Conservation (phyloP, 441 rosid genomes). For the Sinapis alba region DNA sequence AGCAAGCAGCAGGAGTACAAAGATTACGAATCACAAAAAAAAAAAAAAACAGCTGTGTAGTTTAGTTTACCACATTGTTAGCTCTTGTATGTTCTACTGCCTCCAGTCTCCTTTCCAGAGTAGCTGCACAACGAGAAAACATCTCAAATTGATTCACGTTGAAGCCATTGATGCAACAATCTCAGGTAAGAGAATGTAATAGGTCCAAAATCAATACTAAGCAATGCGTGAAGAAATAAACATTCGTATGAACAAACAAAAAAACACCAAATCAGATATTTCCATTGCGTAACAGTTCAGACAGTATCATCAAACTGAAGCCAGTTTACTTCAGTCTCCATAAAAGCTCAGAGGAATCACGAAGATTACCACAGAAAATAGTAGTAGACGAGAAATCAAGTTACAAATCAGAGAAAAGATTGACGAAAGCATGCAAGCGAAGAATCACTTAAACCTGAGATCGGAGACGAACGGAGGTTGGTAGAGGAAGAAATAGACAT, state of each 20-base stretch:
- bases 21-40: background rate
- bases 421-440: slow-evolving; percentile 10
- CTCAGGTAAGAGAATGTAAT: slow-evolving; percentile 1
- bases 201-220: background rate
- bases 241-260: background rate
- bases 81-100: slow-evolving; percentile 25
- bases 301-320: slow-evolving; percentile 1
- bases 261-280: background rate
- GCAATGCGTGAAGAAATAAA: background rate
- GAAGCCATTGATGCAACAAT: background rate
- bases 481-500: slow-evolving; percentile 32
- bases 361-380: background rate
- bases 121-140: slow-evolving; percentile 35
- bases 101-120: slow-evolving; percentile 32
- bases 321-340: slow-evolving; percentile 4
- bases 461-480: slow-evolving; percentile 31
- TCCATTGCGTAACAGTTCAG: background rate
- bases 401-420: background rate
- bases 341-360: background rate
- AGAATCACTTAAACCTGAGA: slow-evolving; percentile 24
- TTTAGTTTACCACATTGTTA: slow-evolving; percentile 43
- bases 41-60: background rate
- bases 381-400: background rate
- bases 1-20: slow-evolving; percentile 6
- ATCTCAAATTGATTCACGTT: background rate